Evolutionary conservation across 208 protist species (phyloP), one percentile per base, ranked within the genome.

Genomic region (Trypanosomatidae sp.): DNA sequence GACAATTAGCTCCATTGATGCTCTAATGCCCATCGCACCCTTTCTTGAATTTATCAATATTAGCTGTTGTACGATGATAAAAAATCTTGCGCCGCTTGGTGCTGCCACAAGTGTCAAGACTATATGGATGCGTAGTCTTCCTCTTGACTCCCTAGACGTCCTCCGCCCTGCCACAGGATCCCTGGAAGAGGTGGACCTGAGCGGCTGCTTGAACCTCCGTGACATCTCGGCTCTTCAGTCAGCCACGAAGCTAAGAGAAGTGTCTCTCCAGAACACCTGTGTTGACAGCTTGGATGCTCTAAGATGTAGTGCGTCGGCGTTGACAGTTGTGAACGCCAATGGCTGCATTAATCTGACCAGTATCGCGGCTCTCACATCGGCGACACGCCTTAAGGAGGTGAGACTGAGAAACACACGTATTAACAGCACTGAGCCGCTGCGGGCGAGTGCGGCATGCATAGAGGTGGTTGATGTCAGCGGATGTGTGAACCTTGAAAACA

Each of bases 171-270:
- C 28, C n/a, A 33, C 49, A 1, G 10, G 22, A 25, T 19, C 47
- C 9, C n/a, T 69, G 62, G 62, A 69, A 15, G 36, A 62, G 28
- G 22, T 75, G 25, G 71, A 69, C 22, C 30, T 69, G 2, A 60
- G 71, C 28, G 50, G 71, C 3, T 69, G 71, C 39, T 50, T 69
- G 28, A 75, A 69, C 41, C 71, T 75, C 1, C 47, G 62, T n/a
- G 52, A 75, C 30, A 49, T 69, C 46, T 69, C 62, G 1, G 71
- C 33, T 9, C 50, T 75, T 25, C 43, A n/a, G 10, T 12, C 13
- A 0, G 71, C 71, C 39, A 62, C 56, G 17, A 58, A 69, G 19
- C 50, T 75, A 28, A 39, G 39, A 19, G 43, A 50, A 2, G 60
- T 75, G 7, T 52, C 3, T 17, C 71, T 75, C 46, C 30, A 50